Percentiles rank a stretch among this genome's conserved stretches.
Conservation (phyloP, 352 stramenopile genomes). For the Pythium sp. region DNA sequence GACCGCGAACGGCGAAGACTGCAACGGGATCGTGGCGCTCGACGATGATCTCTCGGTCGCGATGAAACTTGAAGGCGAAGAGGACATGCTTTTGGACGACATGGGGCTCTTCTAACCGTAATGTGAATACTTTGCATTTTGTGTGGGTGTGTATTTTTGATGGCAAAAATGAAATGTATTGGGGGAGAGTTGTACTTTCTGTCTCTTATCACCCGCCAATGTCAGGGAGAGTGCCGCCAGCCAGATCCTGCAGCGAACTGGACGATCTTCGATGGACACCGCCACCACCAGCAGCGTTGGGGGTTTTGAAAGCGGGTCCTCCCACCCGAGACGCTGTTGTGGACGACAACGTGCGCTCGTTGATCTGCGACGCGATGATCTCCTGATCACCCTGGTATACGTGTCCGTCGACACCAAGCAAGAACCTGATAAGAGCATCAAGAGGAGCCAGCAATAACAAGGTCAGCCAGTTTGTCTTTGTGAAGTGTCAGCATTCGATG, state of each 20-base stretch:
- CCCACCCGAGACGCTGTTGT: slow-evolving; percentile 25
- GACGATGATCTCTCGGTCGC: slow-evolving; percentile 67
- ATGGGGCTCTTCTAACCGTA: slow-evolving; percentile 77
- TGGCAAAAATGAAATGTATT: background rate
- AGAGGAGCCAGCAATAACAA: slow-evolving; percentile 11
- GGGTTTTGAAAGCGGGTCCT: slow-evolving; percentile 35
- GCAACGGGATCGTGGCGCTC: slow-evolving; percentile 70
- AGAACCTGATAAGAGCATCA: slow-evolving; percentile 37
- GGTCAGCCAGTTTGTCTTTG: background rate
- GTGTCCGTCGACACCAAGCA: slow-evolving; percentile 78
- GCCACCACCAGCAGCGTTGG: slow-evolving; percentile 27
- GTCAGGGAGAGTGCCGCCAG: slow-evolving; percentile 14
- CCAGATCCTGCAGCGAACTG: slow-evolving; percentile 16
- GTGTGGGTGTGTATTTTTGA: background rate
- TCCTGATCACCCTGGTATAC: slow-evolving; percentile 79
- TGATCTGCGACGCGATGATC: slow-evolving; percentile 42
- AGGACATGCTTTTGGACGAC: slow-evolving; percentile 82
- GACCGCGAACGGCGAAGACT: slow-evolving; percentile 46
- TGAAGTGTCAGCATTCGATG: background rate
- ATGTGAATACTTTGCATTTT: background rate
- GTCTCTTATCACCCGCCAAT: slow-evolving; percentile 8
- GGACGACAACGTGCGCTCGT: slow-evolving; percentile 28
- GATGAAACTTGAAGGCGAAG: slow-evolving; percentile 84
- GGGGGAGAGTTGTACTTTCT: background rate
- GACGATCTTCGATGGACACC: slow-evolving; percentile 22